These are phyloP conservation scores for Neophaeococcomyces aloes DNA, from an alignment of 2,329 filamentous ascomycete species.

Conservation along the genomic window DNA sequence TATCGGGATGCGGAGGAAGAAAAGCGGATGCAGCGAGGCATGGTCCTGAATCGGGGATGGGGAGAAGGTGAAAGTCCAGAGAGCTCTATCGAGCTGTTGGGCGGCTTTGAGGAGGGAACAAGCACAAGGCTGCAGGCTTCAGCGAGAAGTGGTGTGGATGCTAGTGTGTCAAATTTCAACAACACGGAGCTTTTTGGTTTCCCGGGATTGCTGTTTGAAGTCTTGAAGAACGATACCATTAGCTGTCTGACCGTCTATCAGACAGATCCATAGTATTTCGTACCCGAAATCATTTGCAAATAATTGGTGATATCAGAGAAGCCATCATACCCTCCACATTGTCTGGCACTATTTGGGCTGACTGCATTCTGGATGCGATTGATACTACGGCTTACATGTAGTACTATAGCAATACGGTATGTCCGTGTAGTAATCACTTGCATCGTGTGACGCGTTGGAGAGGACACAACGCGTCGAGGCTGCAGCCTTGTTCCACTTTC, in stretches of 20 bases:
- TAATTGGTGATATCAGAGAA: too few relatives aligned
- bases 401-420: too few relatives aligned
- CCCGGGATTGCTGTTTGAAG: constrained; percentile 88
- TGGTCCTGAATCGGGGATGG: constrained; percentile 86
- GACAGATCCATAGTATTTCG: background rate
- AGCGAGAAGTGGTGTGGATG: constrained; percentile 37
- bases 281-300: too few relatives aligned
- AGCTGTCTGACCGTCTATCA: constrained; percentile 79
- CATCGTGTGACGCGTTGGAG: too few relatives aligned
- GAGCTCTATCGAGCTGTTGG: constrained; percentile 75
- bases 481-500: too few relatives aligned
- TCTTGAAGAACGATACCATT: constrained; percentile 82
- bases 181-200: constrained; percentile 87
- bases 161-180: constrained; percentile 39
- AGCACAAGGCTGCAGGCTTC: constrained; percentile 23
- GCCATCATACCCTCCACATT: too few relatives aligned
- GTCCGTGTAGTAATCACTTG: too few relatives aligned
- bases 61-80: constrained; percentile 84
- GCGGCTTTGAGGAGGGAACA: constrained; percentile 71
- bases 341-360: too few relatives aligned
- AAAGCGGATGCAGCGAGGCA: constrained; percentile 45
- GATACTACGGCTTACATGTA: too few relatives aligned
- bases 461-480: too few relatives aligned
- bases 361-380: too few relatives aligned
- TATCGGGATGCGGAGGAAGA: constrained; percentile 49